phyloP scores from a whole-genome alignment of 257 asterid species.

The Solanum pimpinellifolium region DNA sequence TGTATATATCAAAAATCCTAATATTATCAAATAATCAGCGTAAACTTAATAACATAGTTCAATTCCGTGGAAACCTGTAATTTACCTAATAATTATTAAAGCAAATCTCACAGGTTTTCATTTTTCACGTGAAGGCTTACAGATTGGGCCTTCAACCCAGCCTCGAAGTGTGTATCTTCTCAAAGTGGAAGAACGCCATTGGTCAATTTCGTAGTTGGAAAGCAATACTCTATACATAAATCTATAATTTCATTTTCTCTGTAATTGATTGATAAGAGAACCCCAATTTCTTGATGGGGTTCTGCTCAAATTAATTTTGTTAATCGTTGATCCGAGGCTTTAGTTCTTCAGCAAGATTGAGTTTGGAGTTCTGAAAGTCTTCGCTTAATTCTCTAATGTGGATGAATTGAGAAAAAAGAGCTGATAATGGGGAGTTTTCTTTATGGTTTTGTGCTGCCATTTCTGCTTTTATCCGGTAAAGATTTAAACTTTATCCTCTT shows the following conservation, averaged over 20 bases:
- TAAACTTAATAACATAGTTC: no score
- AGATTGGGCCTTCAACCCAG: neutral
- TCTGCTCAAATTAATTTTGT: neutral
- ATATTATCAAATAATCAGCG: no score
- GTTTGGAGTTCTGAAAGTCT: neutral
- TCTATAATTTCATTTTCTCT: neutral
- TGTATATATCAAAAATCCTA: no score
- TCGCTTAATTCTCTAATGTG: conserved; percentile 2
- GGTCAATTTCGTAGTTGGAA: neutral
- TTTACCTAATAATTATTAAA: no score
- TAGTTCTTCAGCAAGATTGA: neutral
- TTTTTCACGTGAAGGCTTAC: neutral
- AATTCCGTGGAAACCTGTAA: no score
- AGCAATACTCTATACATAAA: neutral
- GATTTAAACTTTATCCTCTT: neutral
- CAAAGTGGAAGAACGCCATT: neutral
- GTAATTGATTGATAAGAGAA: neutral
- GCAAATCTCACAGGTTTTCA: neutral
- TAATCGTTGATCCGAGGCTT: neutral
- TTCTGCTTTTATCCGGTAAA: conserved; percentile 60
- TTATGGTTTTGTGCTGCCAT: conserved; percentile 59
- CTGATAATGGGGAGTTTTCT: conserved; percentile 48
- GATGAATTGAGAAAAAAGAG: conserved; percentile 21
- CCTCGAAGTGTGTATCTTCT: neutral
- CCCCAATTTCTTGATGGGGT: neutral